Base-by-base conservation (phyloP, 192 early-diverging fungal species). In the Lunasporangiospora selenospora region DNA sequence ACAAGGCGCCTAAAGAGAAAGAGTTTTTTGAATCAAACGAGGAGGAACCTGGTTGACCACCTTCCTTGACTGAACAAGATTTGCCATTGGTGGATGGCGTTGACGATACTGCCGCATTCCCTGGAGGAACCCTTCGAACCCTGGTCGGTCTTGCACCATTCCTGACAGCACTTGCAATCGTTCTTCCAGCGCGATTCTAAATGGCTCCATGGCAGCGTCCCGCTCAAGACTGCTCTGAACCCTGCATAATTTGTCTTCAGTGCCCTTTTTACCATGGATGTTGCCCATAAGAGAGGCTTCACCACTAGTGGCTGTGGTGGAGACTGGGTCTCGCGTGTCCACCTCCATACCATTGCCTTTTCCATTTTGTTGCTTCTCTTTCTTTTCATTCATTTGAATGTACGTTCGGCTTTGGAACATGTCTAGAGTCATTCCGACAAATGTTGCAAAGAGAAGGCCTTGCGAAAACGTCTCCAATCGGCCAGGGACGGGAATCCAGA, bases 51-150 rank as follows among this genome's bases (percentile, higher is more conserved):
- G n/a, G n/a, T n/a, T n/a, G n/a, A n/a, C n/a, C n/a, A n/a, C n/a
- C n/a, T n/a, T n/a, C n/a, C n/a, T n/a, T n/a, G n/a, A n/a, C n/a
- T n/a, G n/a, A n/a, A n/a, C n/a, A n/a, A n/a, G n/a, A n/a, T n/a
- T n/a, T n/a, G n/a, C n/a, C n/a, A n/a, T n/a, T n/a, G 51, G 18
- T 0, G 19, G 29, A 16, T 34, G 31, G 11, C 34, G 47, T 29
- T 73, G 30, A 23, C 48, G 23, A n/a, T 73, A 73, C 21, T 58
- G 54, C 6, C 7, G 19, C 39, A 73, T 62, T 0, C 69, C 69
- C 30, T 73, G 69, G 6, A 53, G 48, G 53, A 73, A 73, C 0
- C 69, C 69, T 18, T 73, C 59, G 37, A 73, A 73, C n/a, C 69
- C 69, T 13, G 69, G 69, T 29, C 60, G 60, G 49, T 73, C 61